Evolutionary conservation across 2,329 filamentous ascomycete species (phyloP).

Genomic region (Talaromyces sp.): DNA sequence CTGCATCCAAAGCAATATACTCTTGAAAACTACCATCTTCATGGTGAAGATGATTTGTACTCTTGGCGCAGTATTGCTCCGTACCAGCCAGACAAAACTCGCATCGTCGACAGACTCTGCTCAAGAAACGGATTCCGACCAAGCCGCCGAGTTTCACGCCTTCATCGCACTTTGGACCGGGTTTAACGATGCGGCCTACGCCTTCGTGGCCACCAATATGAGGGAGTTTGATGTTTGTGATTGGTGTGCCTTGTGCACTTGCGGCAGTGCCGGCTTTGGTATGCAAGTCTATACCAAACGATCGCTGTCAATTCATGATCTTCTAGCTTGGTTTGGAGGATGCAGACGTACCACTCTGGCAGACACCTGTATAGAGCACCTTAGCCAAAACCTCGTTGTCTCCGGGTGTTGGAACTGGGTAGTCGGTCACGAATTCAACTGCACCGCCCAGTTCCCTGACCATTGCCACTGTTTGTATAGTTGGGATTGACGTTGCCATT

Average conservation of each 20-base stretch:
- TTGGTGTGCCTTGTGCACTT: slow-evolving; percentile 39
- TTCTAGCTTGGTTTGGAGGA: background rate
- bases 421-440: slow-evolving; percentile 41
- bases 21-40: slow-evolving; percentile 48
- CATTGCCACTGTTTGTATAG: slow-evolving; percentile 41
- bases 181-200: slow-evolving; percentile 40
- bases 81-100: slow-evolving; percentile 43
- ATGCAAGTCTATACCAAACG: slow-evolving; percentile 34
- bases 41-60: slow-evolving; percentile 47
- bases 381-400: slow-evolving; percentile 45
- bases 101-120: slow-evolving; percentile 43
- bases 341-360: slow-evolving; percentile 40
- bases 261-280: slow-evolving; percentile 41
- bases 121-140: slow-evolving; percentile 45
- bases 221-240: slow-evolving; percentile 45
- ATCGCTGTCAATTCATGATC: background rate
- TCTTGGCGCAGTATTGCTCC: slow-evolving; percentile 42
- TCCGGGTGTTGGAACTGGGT: slow-evolving; percentile 40
- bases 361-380: slow-evolving; percentile 46
- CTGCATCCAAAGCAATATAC: slow-evolving; percentile 45
- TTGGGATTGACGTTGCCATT: slow-evolving; percentile 18
- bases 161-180: slow-evolving; percentile 36
- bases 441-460: slow-evolving; percentile 40
- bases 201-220: slow-evolving; percentile 49
- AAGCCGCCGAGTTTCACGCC: slow-evolving; percentile 38